Evolutionary conservation across 108 stramenopile genomes (phyloP).

Genomic region (Chaetoceros muelleri): DNA sequence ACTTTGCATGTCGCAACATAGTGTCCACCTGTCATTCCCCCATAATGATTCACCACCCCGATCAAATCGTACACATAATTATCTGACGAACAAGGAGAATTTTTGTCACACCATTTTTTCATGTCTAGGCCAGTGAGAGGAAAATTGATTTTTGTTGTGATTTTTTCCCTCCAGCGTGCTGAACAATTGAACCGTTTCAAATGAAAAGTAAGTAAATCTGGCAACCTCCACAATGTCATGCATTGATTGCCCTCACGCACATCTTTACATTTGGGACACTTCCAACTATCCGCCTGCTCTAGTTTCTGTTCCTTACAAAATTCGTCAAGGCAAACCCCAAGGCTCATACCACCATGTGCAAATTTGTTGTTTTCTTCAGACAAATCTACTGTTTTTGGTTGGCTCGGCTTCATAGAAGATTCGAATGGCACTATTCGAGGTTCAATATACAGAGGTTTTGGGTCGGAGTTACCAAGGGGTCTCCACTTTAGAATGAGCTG

Average conservation of each 20-base stretch:
- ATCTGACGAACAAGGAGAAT: slow-evolving; percentile 46
- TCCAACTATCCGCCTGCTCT: slow-evolving; percentile 57
- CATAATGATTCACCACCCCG: slow-evolving; percentile 93
- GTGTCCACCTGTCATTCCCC: slow-evolving; percentile 93
- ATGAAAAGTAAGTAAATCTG: slow-evolving; percentile 86
- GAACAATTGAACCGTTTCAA: slow-evolving; percentile 93
- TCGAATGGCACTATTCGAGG: slow-evolving; percentile 26
- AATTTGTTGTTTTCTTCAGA: background rate
- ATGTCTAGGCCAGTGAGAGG: slow-evolving; percentile 86
- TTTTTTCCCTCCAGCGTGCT: slow-evolving; percentile 87
- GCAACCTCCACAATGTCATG: slow-evolving; percentile 83
- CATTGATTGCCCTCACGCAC: slow-evolving; percentile 76
- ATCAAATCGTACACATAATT: slow-evolving; percentile 75
- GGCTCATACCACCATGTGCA: slow-evolving; percentile 45
- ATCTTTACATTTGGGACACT: slow-evolving; percentile 80
- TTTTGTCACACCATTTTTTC: slow-evolving; percentile 61
- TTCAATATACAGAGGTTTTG: slow-evolving; percentile 45
- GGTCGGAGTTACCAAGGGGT: slow-evolving; percentile 1
- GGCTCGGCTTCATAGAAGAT: slow-evolving; percentile 10
- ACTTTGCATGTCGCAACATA: slow-evolving; percentile 92
- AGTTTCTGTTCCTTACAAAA: slow-evolving; percentile 82
- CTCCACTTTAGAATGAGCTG: slow-evolving; percentile 70
- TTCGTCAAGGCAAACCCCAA: slow-evolving; percentile 76
- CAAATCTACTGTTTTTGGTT: background rate
- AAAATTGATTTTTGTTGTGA: slow-evolving; percentile 88